Percentiles rank a stretch among this genome's conserved stretches.
These are phyloP conservation scores for Dryas integrifolia DNA, from an alignment of 331 rosid species.

Conservation along the genomic window DNA sequence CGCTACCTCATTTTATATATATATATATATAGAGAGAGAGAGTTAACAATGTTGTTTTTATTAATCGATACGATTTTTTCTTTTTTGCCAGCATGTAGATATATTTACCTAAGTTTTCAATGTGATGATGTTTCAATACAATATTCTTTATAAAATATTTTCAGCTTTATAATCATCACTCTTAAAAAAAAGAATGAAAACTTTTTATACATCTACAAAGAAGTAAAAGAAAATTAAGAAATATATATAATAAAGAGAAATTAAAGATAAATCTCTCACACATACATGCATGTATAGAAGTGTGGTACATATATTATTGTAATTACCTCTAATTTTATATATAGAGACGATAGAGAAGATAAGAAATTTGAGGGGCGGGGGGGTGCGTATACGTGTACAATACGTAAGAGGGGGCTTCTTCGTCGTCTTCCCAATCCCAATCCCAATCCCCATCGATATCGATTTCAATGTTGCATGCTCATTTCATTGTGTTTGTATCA, in stretches of 20 bases:
- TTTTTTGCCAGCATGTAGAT: too few species aligned
- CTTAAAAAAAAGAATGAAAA: too few species aligned
- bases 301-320: not conserved
- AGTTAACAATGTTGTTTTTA: too few species aligned
- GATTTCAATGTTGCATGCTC: constrained; percentile 11
- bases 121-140: too few species aligned
- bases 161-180: too few species aligned
- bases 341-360: not conserved
- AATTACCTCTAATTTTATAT: not conserved
- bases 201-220: too few species aligned
- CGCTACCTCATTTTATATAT: too few species aligned
- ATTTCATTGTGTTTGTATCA: constrained; percentile 18
- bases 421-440: constrained; percentile 19
- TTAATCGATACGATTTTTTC: too few species aligned
- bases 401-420: not conserved
- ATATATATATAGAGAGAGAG: too few species aligned
- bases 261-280: not conserved
- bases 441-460: constrained; percentile 11
- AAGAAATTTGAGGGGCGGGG: constrained; percentile 12
- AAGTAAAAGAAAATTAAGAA: too few species aligned
- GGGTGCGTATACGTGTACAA: not conserved
- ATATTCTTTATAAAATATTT: too few species aligned
- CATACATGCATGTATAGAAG: not conserved
- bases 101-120: too few species aligned
- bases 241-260: not conserved